phyloP scores from a whole-genome alignment of 306 rosid species.

The Quercus ilex region DNA sequence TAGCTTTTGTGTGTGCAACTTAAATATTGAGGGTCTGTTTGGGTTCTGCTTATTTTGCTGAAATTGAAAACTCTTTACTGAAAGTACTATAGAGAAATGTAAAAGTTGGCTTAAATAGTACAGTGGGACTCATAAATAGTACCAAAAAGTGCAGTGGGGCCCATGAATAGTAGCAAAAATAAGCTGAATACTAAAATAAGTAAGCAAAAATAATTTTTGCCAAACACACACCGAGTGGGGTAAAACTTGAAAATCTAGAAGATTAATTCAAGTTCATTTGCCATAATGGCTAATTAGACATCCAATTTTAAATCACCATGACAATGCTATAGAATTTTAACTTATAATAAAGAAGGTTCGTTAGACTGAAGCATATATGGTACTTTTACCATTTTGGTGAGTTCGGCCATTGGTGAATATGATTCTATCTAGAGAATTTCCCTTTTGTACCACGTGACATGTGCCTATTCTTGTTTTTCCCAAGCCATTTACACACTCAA shows the following conservation, averaged over 20 bases:
- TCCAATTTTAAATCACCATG: no score
- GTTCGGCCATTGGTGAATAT: background rate
- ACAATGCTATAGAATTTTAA: no score
- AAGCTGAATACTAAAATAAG: no score
- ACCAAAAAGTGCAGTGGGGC: no score
- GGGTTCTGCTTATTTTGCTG: rapidly evolving
- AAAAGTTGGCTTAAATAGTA: no score
- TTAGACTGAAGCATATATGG: background rate
- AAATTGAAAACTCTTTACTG: no score
- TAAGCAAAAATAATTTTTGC: no score
- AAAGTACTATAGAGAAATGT: no score
- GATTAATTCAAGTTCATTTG: background rate
- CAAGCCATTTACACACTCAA: background rate
- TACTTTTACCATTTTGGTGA: background rate
- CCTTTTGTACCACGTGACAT: no score
- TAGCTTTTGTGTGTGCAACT: slow-evolving; percentile 1
- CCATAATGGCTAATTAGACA: background rate
- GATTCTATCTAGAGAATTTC: background rate
- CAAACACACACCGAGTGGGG: background rate
- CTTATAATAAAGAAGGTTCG: no score
- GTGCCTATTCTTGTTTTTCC: background rate
- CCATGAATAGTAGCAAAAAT: no score
- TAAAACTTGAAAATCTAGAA: background rate
- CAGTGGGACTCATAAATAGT: no score
- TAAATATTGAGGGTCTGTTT: background rate